Base-by-base conservation (phyloP, 352 stramenopile genomes). In the Globisporangium nodosum region DNA sequence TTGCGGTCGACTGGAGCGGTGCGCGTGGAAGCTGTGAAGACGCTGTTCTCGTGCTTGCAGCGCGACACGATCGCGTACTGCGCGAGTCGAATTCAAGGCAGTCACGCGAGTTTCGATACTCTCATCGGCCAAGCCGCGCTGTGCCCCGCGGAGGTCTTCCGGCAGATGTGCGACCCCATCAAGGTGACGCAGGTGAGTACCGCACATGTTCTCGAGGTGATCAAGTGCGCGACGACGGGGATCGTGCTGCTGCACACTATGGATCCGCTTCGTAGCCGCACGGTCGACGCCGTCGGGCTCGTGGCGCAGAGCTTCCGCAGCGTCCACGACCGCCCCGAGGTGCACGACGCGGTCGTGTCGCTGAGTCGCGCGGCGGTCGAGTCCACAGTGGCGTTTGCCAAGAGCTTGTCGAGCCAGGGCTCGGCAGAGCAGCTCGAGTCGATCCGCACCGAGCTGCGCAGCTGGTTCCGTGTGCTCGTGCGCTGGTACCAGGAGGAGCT, bases 191-290 rank as follows among this genome's bases (percentile, higher is more conserved):
- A 66, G 12, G 12, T 6, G 37, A 18, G 16, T 52, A 70, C 30
- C 60, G 67, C 66, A 9, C 60, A 76, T 18, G 58, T 85, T 53
- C 46, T 62, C 33, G 69, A 81, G 53, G 63, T 84, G 12, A 42
- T 81, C 20, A 57, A 71, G 24, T 67, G 74, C 30, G 73, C 77
- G 62, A 87, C 73, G 5, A 60, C 39, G 31, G 72, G 72, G 20
- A 77, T 87, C 52, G 70, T 85, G 40, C 58, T 85, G 56, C 52
- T 87, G 4, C 76, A 87, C 48, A 76, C 70, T 9, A 83, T 70
- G 3, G 64, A 72, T 58, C 59, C 69, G 55, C 63, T 69, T 15
- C 70, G 74, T 3, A 51, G 50, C 49, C 63, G 60, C 7, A 69
- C 80, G 20, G 60, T 83, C 16, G 54, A 69, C 49, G 76, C 74